phyloP scores from a whole-genome alignment of 1,139 yeast genomes.

The Oligophagozyma castellii region DNA sequence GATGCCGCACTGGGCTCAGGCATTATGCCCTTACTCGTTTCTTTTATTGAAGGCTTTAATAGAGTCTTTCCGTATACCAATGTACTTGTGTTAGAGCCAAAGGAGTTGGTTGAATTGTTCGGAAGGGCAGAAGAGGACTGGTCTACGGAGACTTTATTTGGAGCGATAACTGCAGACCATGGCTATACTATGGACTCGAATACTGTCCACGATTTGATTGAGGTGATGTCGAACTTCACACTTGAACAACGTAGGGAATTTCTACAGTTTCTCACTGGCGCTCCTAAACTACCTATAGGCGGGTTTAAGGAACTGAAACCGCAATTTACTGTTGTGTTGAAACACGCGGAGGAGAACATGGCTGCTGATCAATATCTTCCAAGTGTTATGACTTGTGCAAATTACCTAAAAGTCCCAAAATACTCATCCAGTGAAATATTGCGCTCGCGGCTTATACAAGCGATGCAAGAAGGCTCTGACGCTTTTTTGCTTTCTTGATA shows the following conservation, averaged over 20 bases:
- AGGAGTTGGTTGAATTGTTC: constrained; percentile 56
- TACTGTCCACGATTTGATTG: constrained; percentile 45
- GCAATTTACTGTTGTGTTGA: constrained; percentile 74
- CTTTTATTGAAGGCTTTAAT: constrained; percentile 73
- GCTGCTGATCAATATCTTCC: constrained; percentile 79
- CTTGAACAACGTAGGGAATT: constrained; percentile 51
- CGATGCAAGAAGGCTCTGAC: constrained; percentile 80
- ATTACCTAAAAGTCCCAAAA: constrained; percentile 78
- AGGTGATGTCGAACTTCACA: constrained; percentile 43
- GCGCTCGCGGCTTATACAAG: constrained; percentile 45
- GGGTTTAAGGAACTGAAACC: constrained; percentile 82
- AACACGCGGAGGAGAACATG: constrained; percentile 53
- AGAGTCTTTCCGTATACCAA: constrained; percentile 72
- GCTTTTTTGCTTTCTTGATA: constrained; percentile 73
- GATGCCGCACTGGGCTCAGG: constrained; percentile 57
- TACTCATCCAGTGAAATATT: constrained; percentile 53
- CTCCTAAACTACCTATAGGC: constrained; percentile 87
- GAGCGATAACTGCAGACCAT: constrained; percentile 72
- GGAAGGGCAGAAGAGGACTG: constrained; percentile 82
- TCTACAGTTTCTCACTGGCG: constrained; percentile 81
- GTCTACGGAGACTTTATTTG: constrained; percentile 48
- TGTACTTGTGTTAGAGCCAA: constrained; percentile 55
- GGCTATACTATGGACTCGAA: constrained; percentile 69
- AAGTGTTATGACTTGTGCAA: constrained; percentile 97
- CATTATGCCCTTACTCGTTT: constrained; percentile 45